Evolutionary conservation across 176 grass and related monocot genomes (phyloP), one percentile per base, ranked within the genome.

Genomic region (Musa schizocarpa): DNA sequence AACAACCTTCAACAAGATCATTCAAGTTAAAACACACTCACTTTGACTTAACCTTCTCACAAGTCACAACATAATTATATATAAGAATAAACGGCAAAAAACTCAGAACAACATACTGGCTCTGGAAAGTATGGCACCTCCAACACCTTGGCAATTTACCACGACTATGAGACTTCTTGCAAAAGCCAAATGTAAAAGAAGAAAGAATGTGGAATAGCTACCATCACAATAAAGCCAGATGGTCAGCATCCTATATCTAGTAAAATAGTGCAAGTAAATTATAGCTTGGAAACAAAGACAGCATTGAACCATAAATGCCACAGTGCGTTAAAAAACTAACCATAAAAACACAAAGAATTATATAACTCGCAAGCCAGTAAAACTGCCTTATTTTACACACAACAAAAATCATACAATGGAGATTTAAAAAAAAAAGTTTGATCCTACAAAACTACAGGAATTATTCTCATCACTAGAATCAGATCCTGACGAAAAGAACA

Each of bases 1-100:
- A 86, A 86, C 88, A 99, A 99, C 89, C 85, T 96, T 96, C 93
- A 96, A 96, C 95, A 99, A 99, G 84, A 99, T 91, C 86, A 88
- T 86, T 89, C 71, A 87, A 89, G 91, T 99, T 87, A 99, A 92
- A 74, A 89, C 58, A 87, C 82, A 81, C 78, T 6, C 34, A 43
- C 34, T 43, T 43, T 4, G 34, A 43, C 34, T 43, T 43, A 43
- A 43, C 34, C 34, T 43, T 43, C 34, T 43, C 34, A 43, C 34
- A 43, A 43, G 4, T 43, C 34, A 43, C 34, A 43, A 43, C 34
- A 43, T 43, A 43, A 43, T 43, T 43, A 43, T 43, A 43, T 43
- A 43, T 43, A 43, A 43, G 34, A 43, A 43, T 43, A 43, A 43
- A 43, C 4, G 4, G 4, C 34, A 43, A 43, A 43, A 4, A 43